Percentiles rank a stretch among this genome's conserved stretches.
These are phyloP conservation scores for Yamadazyma sp. DNA, from an alignment of 805 yeast genomes.

Conservation along the genomic window DNA sequence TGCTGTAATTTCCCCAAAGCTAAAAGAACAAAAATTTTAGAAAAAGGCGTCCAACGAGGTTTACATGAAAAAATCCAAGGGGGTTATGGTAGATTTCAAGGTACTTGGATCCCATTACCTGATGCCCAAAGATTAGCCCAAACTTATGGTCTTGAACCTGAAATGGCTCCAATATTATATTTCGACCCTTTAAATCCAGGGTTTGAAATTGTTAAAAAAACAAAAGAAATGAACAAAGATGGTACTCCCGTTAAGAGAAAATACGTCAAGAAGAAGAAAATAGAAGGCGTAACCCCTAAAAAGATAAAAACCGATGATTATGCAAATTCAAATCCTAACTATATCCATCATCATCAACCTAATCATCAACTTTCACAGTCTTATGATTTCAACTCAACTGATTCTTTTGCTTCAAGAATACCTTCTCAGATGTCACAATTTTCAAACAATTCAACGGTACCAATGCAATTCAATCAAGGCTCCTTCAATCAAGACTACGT, in stretches of 20 bases:
- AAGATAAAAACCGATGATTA: conserved; percentile 23
- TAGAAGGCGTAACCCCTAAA: conserved; percentile 55
- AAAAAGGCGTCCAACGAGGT: conserved; percentile 88
- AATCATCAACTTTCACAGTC: conserved; percentile 8
- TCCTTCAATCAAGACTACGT: conserved; percentile 10
- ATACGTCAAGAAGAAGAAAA: conserved; percentile 56
- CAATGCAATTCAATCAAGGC: conserved; percentile 7
- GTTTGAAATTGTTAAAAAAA: conserved; percentile 32
- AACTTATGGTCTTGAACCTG: conserved; percentile 38
- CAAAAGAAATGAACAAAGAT: conserved; percentile 32
- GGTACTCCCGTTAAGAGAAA: conserved; percentile 42
- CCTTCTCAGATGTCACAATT: conserved; percentile 9
- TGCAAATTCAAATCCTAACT: background rate
- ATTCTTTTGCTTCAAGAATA: conserved; percentile 13
- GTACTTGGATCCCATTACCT: conserved; percentile 90
- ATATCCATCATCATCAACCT: conserved; percentile 4
- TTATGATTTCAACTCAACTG: conserved; percentile 13
- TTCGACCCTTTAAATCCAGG: conserved; percentile 35
- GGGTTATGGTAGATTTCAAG: conserved; percentile 95
- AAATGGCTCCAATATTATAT: conserved; percentile 40
- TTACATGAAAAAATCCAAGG: conserved; percentile 93
- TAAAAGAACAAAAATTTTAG: conserved; percentile 85
- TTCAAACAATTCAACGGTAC: conserved; percentile 4
- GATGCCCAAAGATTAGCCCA: conserved; percentile 54
- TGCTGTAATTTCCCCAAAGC: conserved; percentile 95